A percentile compares a stretch with the other conserved stretches of the same genome.
phyloP scores from a whole-genome alignment of 1,139 yeast genomes.

The Lodderomyces parapsilosis region DNA sequence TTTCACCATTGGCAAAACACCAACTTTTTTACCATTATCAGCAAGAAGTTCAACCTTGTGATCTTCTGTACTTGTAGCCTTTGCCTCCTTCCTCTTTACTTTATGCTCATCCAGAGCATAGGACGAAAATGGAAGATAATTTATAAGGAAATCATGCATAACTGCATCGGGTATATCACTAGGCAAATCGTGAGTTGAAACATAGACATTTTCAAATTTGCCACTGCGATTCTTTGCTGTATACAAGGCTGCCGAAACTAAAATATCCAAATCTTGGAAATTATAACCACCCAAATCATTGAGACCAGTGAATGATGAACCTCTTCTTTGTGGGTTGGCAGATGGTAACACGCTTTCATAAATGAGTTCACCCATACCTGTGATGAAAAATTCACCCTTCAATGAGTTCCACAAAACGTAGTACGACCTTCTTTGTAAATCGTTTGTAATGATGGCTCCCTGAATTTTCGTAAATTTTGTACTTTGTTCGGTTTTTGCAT shows the following conservation, averaged over 20 bases:
- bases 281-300: slow-evolving; percentile 44
- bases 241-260: slow-evolving; percentile 32
- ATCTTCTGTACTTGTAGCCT: slow-evolving; percentile 9
- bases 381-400: slow-evolving; percentile 23
- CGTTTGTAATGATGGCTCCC: slow-evolving; percentile 44
- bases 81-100: slow-evolving; percentile 5
- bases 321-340: slow-evolving; percentile 25
- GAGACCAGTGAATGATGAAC: slow-evolving; percentile 38
- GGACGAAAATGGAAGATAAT: slow-evolving; percentile 31
- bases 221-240: slow-evolving; percentile 25
- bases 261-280: slow-evolving; percentile 42
- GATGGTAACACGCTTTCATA: slow-evolving; percentile 13
- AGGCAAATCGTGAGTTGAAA: slow-evolving; percentile 36
- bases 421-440: slow-evolving; percentile 36
- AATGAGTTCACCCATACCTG: slow-evolving; percentile 40
- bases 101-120: slow-evolving; percentile 12
- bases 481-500: slow-evolving; percentile 9
- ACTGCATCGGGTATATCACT: slow-evolving; percentile 34
- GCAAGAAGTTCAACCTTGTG: slow-evolving; percentile 24
- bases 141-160: slow-evolving; percentile 38
- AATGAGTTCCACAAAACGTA: slow-evolving; percentile 35
- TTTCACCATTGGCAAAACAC: slow-evolving; percentile 36
- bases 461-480: slow-evolving; percentile 23
- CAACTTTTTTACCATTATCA: slow-evolving; percentile 21
- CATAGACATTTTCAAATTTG: slow-evolving; percentile 18